Conservation (phyloP, 169 alveolate genomes). For the Cardiosporidium cionae region DNA sequence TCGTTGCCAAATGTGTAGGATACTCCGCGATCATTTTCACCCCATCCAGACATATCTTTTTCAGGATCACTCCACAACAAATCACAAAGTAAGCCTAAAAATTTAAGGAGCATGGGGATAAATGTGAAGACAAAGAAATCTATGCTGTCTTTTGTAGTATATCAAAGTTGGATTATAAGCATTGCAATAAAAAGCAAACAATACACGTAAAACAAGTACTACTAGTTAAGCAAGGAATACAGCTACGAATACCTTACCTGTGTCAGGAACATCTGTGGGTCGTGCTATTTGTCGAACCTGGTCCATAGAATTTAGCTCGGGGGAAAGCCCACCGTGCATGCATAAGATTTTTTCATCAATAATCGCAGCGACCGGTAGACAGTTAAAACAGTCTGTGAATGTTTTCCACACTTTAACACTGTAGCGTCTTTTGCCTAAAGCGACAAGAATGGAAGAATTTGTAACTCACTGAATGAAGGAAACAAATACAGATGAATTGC, state of each 20-base stretch:
- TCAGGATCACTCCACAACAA: conserved; percentile 99
- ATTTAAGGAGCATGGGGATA: neutral
- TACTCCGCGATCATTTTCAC: conserved; percentile 98
- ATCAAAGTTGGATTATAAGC: no score
- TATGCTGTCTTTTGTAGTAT: no score
- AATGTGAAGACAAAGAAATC: neutral
- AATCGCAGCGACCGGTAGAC: conserved; percentile 99
- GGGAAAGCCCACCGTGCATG: conserved; percentile 99
- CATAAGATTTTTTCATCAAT: conserved; percentile 97
- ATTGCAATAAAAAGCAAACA: no score
- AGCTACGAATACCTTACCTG: no score
- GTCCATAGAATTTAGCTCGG: conserved; percentile 91
- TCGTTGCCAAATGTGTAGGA: conserved; percentile 95
- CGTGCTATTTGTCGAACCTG: conserved; percentile 90
- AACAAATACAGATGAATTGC: neutral
- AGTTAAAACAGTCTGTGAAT: conserved; percentile 98
- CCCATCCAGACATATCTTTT: conserved; percentile 97
- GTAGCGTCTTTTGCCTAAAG: conserved; percentile 80
- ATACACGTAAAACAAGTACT: no score
- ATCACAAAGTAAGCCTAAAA: conserved; percentile 94
- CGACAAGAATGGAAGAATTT: neutral
- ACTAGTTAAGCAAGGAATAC: no score
- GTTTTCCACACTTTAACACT: conserved; percentile 98
- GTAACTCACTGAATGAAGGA: neutral
- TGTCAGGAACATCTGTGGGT: conserved; percentile 99